A percentile compares a stretch with the other conserved stretches of the same genome.
Conservation (phyloP, 305 asterid species). For the Fraxinus xanthoxyloides region DNA sequence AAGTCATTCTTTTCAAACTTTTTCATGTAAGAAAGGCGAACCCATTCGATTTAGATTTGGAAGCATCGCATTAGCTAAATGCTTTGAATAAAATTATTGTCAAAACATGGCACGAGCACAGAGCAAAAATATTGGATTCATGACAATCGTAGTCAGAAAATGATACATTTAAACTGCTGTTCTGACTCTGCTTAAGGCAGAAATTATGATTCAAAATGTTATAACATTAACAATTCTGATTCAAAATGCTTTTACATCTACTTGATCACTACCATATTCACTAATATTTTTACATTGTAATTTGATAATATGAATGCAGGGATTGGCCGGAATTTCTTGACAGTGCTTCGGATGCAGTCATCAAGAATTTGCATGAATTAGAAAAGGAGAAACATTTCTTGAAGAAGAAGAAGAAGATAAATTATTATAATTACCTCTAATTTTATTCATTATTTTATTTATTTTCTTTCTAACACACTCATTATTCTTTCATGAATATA, state of each 20-base stretch:
- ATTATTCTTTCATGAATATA: background rate
- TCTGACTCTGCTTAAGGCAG: background rate
- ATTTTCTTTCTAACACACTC: background rate
- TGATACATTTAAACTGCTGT: background rate
- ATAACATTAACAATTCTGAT: background rate
- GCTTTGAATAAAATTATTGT: background rate
- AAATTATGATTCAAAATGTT: background rate
- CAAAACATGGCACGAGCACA: background rate
- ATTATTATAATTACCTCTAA: background rate
- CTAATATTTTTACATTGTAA: no score
- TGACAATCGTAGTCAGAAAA: background rate
- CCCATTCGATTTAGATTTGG: constrained; percentile 23
- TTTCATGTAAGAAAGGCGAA: constrained; percentile 24
- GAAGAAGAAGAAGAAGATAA: background rate
- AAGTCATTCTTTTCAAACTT: constrained; percentile 32
- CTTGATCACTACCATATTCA: no score
- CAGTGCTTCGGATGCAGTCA: constrained; percentile 9
- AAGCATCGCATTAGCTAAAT: background rate
- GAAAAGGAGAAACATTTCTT: background rate
- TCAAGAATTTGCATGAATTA: constrained; percentile 14
- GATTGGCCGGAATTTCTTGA: constrained; percentile 13
- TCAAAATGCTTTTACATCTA: no score
- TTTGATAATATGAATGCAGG: background rate
- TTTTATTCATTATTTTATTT: background rate
- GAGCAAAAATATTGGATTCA: background rate